Base-by-base conservation (phyloP, 1,284 basidiomycete species). In the Porphyrellus sp. region DNA sequence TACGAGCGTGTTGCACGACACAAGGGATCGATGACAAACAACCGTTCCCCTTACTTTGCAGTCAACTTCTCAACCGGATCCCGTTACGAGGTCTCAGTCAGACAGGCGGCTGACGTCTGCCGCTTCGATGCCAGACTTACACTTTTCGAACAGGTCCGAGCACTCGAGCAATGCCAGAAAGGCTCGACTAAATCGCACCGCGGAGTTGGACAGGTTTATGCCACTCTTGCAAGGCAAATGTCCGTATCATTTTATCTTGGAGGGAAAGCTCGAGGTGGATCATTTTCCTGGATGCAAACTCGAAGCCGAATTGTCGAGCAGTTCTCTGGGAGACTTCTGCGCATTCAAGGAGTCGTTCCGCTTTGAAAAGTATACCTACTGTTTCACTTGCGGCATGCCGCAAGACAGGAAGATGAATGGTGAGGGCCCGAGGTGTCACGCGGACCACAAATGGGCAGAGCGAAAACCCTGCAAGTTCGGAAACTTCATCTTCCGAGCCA, bases 381-480 rank as follows among this genome's bases (percentile, higher is more conserved):
- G 56, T n/a, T 57, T 8, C 15, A 31, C 15, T 1, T 57, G 55
- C 5, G 55, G 55, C 4, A 34, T 57, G 8, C 55, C 55, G 1
- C 55, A 57, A 8, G 46, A 57, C 38, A 38, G 13, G 39, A 25
- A 25, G 4, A 15, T 0, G 15, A 57, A 57, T 6, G 39, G 50
- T 0, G 55, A 57, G n/a, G 55, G 39, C 3, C 56, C 50, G 0
- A 21, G 8, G 5, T 57, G 56, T 16, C 56, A 57, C 11, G 3
- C 30, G 1, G 24, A 13, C 9, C 15, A 25, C 11, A 21, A 38
- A 0, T 44, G 37, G 37, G 3, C 6, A n/a, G 8, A 4, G 8
- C 8, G 20, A 4, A 9, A 34, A 23, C 18, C 34, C 1, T 54
- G 44, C 21, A 2, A 4, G 8, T 54, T 43, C 9, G 43, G 15